Evolutionary conservation across 148 eudicot species (phyloP).

Genomic region (Gaultheria prostrata): DNA sequence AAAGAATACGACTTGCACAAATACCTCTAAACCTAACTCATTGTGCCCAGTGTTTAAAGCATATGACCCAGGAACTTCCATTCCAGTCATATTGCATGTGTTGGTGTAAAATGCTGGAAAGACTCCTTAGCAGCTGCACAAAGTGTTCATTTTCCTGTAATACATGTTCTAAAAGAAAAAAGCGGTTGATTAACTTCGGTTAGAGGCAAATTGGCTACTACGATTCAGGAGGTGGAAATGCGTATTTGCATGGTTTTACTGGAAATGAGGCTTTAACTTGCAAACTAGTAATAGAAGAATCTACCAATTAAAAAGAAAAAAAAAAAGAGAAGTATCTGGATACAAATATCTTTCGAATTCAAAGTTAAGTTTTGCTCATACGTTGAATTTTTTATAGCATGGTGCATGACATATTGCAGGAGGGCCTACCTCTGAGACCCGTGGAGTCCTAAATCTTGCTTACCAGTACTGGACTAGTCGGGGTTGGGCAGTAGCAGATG

Average conservation of each 20-base stretch:
- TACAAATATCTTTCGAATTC: neutral
- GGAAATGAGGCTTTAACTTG: neutral
- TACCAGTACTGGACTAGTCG: constrained; percentile 97
- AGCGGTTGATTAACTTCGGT: neutral
- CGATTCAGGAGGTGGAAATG: neutral
- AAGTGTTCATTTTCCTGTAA: neutral
- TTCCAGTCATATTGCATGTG: neutral
- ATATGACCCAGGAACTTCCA: neutral
- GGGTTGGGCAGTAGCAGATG: constrained; percentile 97
- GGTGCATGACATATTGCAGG: constrained; percentile 42
- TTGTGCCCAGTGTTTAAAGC: neutral
- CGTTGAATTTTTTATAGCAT: neutral
- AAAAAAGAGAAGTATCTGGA: neutral
- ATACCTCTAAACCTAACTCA: neutral
- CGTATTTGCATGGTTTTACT: neutral
- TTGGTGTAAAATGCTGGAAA: constrained; percentile 5
- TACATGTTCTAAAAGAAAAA: neutral
- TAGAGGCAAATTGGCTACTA: constrained; percentile 2
- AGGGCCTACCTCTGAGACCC: constrained; percentile 87
- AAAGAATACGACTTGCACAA: neutral
- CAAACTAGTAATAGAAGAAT: neutral
- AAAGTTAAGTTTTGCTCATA: neutral
- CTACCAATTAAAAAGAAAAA: neutral
- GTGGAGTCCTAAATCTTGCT: constrained; percentile 70
- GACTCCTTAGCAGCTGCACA: neutral